Evolutionary conservation across 805 yeast species (phyloP).

Genomic region (Danielozyma ontarioensis): DNA sequence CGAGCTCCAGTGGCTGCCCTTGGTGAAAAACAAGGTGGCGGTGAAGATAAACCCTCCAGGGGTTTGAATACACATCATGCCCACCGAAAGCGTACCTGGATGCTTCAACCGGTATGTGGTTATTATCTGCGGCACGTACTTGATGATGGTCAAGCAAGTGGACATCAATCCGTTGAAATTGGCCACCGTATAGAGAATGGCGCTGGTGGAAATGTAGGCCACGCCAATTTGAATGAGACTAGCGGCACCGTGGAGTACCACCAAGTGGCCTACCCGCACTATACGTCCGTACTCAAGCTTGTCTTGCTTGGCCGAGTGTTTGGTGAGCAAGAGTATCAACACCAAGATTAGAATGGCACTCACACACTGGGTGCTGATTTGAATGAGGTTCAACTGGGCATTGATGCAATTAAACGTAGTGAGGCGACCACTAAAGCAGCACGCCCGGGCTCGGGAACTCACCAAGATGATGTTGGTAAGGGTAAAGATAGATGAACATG

Average conservation of each 20-base stretch:
- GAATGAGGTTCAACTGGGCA: constrained; percentile 61
- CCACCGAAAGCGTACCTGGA: constrained; percentile 73
- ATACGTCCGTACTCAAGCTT: constrained; percentile 40
- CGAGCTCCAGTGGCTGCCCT: constrained; percentile 80
- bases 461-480: constrained; percentile 61
- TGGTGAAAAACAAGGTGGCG: constrained; percentile 60
- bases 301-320: constrained; percentile 42
- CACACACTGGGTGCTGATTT: constrained; percentile 57
- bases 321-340: constrained; percentile 47
- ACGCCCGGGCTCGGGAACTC: constrained; percentile 54
- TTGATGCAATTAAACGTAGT: constrained; percentile 55
- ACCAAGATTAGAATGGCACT: constrained; percentile 56
- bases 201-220: constrained; percentile 20
- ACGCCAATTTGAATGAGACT: constrained; percentile 31
- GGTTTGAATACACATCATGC: constrained; percentile 81
- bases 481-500: constrained; percentile 63
- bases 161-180: constrained; percentile 61
- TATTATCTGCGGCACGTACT: constrained; percentile 73
- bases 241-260: constrained; percentile 30
- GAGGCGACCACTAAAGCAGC: constrained; percentile 48
- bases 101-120: constrained; percentile 68
- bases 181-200: constrained; percentile 39
- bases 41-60: constrained; percentile 88
- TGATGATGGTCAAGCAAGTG: constrained; percentile 57
- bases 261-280: constrained; percentile 35